These are phyloP conservation scores for Castanospermum australe DNA, from an alignment of 306 rosid species.

Conservation along the genomic window DNA sequence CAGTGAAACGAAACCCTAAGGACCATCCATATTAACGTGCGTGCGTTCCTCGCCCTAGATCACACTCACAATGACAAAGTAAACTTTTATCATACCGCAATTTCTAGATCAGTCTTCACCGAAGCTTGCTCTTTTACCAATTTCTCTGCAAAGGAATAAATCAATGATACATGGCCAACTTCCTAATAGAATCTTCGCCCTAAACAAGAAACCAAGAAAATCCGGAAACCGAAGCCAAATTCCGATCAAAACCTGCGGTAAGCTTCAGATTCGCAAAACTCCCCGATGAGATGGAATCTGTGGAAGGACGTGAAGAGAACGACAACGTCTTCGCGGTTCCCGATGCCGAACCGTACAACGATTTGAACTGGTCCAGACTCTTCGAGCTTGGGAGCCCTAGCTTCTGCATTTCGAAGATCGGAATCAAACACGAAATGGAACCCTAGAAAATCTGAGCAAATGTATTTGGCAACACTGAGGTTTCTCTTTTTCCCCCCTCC, in stretches of 20 bases:
- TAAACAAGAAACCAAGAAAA: background rate
- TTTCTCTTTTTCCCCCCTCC: background rate
- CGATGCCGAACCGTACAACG: conserved; percentile 55
- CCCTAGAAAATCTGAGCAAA: conserved; percentile 35
- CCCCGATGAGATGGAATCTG: conserved; percentile 64
- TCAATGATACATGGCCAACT: conserved; percentile 10
- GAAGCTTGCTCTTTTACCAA: conserved; percentile 89
- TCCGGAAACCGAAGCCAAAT: background rate
- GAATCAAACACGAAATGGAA: conserved; percentile 19
- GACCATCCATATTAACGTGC: background rate
- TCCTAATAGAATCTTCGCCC: background rate
- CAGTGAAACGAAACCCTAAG: conserved; percentile 6
- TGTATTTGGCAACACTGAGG: background rate
- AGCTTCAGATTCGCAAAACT: conserved; percentile 80
- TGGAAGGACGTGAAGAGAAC: conserved; percentile 48
- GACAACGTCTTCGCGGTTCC: conserved; percentile 54
- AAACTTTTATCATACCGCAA: conserved; percentile 58
- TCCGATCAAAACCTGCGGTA: conserved; percentile 68
- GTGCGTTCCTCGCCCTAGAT: background rate
- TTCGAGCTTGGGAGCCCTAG: conserved; percentile 65
- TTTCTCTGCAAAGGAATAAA: conserved; percentile 58
- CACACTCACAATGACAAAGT: conserved; percentile 16
- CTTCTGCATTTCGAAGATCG: conserved; percentile 48
- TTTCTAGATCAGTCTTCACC: conserved; percentile 81
- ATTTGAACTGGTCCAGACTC: conserved; percentile 81